Percentiles rank a stretch among this genome's conserved stretches.
Conservation (phyloP, 768 basidiomycete genomes). For the Lactarius hengduanensis region DNA sequence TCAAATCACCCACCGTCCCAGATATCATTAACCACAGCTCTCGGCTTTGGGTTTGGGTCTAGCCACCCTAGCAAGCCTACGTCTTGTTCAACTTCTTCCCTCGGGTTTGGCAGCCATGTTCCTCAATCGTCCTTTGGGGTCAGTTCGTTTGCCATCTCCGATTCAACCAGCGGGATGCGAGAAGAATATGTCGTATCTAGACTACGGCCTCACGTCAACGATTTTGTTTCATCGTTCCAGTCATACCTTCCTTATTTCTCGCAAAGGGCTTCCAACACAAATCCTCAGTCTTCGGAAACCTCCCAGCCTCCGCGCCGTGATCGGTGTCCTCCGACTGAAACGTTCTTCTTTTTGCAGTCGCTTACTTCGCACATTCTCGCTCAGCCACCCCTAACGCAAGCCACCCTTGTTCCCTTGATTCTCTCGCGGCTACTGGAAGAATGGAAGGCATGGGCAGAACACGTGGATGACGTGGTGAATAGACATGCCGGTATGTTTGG, state of each 20-base stretch:
- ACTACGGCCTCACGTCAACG: conserved; percentile 68
- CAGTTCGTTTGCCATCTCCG: conserved; percentile 17
- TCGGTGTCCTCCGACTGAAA: conserved; percentile 70
- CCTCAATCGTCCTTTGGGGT: conserved; percentile 26
- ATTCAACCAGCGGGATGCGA: conserved; percentile 56
- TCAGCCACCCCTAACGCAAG: conserved; percentile 66
- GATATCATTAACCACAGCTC: conserved; percentile 35
- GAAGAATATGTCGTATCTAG: conserved; percentile 77
- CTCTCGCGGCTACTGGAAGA: conserved; percentile 66
- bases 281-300: conserved; percentile 31
- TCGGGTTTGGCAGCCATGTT: conserved; percentile 33
- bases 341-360: conserved; percentile 66
- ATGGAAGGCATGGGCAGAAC: conserved; percentile 76
- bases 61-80: conserved; percentile 25
- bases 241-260: conserved; percentile 89
- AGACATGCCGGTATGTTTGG: conserved; percentile 77
- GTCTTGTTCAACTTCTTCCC: conserved; percentile 19
- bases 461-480: conserved; percentile 69
- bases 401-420: conserved; percentile 54
- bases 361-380: conserved; percentile 65
- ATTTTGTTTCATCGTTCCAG: conserved; percentile 73
- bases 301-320: conserved; percentile 57
- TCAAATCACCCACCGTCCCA: conserved; percentile 49
- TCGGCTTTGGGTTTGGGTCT: conserved; percentile 36
- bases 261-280: conserved; percentile 38